Evolutionary conservation across 2,329 filamentous ascomycete genomes (phyloP), one percentile per base, ranked within the genome.

Genomic region (Diplodia scrobiculata): DNA sequence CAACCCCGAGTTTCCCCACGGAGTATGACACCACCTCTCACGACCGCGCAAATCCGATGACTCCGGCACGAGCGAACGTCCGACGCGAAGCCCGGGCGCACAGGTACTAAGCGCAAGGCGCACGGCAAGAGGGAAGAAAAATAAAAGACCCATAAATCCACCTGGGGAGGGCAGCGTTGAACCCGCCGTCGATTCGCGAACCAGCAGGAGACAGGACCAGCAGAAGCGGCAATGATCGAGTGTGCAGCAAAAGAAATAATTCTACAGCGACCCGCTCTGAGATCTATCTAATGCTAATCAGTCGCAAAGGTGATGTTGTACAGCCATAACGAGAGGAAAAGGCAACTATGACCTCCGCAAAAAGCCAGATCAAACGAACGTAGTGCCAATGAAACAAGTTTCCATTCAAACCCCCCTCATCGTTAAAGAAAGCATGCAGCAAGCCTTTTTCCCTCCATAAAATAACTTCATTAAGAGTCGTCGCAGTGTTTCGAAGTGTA

Each of bases 341-440:
- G 14, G 6, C 11, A n/a, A 45, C n/a, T 4, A 36, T 36, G 48
- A 14, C 51, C 51, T 53, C 51, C 51, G 13, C 51, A 53, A 53
- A 14, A 34, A 14, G 25, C 34, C 13, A 21, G 17, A 9, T 55
- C 38, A 21, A 60, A 48, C 55, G 55, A 60, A 60, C 47, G 55
- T 60, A 45, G 38, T 45, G 14, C 36, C 45, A 54, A 36, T 36
- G 55, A 36, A 47, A 48, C 29, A 47, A 29, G n/a, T 25, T 29
- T 45, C 52, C 54, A 27, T 29, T 45, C 53, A 58, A 58, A n/a
- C 25, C 55, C 55, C 36, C 55, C 55, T 60, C 55, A 9, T 19
- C 55, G 17, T 36, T 60, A n/a, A 32, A 27, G 17, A 34, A 58
- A 29, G 45, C 19, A 19, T 47, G 34, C 55, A 60, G 55, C 38